Evolutionary conservation across 2,329 filamentous ascomycete genomes (phyloP).

Genomic region (Aureobasidium sp.): DNA sequence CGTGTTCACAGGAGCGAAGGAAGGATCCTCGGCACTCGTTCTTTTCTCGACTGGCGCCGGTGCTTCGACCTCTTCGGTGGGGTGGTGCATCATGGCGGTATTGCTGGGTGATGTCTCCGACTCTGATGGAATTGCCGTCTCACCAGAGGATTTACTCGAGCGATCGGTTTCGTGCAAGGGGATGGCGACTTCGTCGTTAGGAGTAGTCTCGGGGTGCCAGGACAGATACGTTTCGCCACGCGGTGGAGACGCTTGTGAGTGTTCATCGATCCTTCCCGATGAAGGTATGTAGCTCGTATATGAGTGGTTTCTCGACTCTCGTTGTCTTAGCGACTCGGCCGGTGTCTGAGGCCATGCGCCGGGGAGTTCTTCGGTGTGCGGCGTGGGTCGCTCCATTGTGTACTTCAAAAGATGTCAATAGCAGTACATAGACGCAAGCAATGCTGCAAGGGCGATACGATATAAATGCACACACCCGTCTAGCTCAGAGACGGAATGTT

Average conservation of each 20-base stretch:
- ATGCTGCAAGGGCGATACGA: too few species aligned
- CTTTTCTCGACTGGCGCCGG: background rate
- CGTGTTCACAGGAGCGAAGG: constrained; percentile 4
- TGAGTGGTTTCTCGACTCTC: constrained; percentile 23
- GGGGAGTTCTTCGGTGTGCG: constrained; percentile 28
- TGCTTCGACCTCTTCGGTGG: constrained; percentile 20
- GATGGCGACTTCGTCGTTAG: background rate
- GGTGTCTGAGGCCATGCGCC: constrained; percentile 33
- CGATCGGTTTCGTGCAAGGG: background rate
- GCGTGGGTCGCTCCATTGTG: constrained; percentile 27
- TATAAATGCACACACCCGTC: too few species aligned
- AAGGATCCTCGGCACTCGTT: background rate
- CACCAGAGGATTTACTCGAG: background rate
- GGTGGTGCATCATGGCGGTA: constrained; percentile 13
- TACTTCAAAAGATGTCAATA: background rate
- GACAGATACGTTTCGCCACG: background rate
- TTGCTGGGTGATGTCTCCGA: background rate
- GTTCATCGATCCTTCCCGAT: background rate
- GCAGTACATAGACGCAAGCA: too few species aligned
- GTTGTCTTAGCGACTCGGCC: constrained; percentile 19
- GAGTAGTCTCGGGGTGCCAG: background rate
- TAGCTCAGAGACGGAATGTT: too few species aligned
- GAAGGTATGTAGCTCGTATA: constrained; percentile 14
- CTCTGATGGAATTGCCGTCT: constrained; percentile 16
- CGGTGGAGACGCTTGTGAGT: background rate